Evolutionary conservation across 805 yeast species (phyloP), one percentile per base, ranked within the genome.

Genomic region (Wickerhamomyces strasburgensis): DNA sequence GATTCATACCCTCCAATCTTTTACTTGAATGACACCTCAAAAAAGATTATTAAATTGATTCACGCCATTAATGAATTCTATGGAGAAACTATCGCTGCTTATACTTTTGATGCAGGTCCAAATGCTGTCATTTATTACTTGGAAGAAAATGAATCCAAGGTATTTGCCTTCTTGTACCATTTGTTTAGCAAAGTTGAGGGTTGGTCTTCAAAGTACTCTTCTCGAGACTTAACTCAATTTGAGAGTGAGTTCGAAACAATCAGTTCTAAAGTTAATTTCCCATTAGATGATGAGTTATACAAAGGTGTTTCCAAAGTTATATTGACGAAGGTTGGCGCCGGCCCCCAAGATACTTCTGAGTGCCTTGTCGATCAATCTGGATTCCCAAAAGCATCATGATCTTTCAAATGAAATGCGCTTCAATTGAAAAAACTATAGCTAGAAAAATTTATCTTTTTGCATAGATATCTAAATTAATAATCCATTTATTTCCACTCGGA

Each of bases 61-160:
- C 94, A 93, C 61, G 65, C 70, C 38, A 75, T 93, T 58, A 93
- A 93, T 57, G 80, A 72, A 46, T 61, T 60, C 41, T 64, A 61
- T 43, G 50, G 52, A 16, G 68, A 73, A 53, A 72, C 73, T 10
- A 72, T 90, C 38, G 98, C 96, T 10, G 98, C 98, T 27, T 93
- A 93, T 63, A 93, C 99, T 2, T 93, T 84, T 56, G 99, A 93
- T 62, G 99, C 99, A 23, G 99, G 99, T 57, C 98, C 99, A 62
- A 93, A 93, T 64, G 96, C 97, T 15, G 99, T 93, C 31, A 74
- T 93, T 43, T 93, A 93, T 66, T 93, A 93, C 58, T 78, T 81
- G 57, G 73, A 73, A 47, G 69, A 78, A 53, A 75, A 90, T 62
- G 96, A 88, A 62, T 51, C 64, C n/a, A 70, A 67, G 44, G 79